These are phyloP conservation scores for Didymella pinodella DNA, from an alignment of 2,329 filamentous ascomycete genomes.

Conservation along the genomic window DNA sequence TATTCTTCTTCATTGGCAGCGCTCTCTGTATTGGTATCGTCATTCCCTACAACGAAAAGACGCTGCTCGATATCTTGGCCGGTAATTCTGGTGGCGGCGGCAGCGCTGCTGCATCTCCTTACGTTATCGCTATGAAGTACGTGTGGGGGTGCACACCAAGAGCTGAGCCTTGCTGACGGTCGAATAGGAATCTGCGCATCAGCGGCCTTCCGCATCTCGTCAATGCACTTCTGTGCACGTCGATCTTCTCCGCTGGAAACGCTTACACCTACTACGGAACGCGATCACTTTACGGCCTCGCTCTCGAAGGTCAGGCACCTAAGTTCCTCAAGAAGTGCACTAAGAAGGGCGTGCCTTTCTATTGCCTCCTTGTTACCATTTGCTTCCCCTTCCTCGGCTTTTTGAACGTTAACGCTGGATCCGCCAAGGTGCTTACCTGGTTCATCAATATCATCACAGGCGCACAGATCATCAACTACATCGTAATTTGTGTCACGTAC, in stretches of 20 bases:
- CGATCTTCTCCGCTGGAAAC: conserved; percentile 64
- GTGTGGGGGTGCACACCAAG: neutral
- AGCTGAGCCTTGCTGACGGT: neutral
- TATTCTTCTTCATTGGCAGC: neutral
- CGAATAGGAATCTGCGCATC: neutral
- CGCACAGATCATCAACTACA: conserved; percentile 59
- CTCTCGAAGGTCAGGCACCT: neutral
- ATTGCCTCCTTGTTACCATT: conserved; percentile 66
- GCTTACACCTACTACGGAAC: conserved; percentile 61
- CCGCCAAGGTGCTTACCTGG: conserved; percentile 75
- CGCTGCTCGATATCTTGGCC: neutral
- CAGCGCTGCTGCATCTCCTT: neutral
- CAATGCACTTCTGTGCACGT: conserved; percentile 62
- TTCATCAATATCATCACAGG: conserved; percentile 76
- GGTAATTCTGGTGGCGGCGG: neutral
- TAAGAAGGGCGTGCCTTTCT: neutral
- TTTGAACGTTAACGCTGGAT: conserved; percentile 71
- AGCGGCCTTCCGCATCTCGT: conserved; percentile 61
- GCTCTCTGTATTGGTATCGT: neutral
- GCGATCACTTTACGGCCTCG: conserved; percentile 35
- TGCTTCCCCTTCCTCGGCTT: conserved; percentile 74
- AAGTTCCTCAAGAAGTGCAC: neutral
- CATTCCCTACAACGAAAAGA: neutral
- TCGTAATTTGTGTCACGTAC: neutral
- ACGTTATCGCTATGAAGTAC: neutral